These are phyloP conservation scores for Neobulgaria alba DNA, from an alignment of 2,329 filamentous ascomycete genomes.

Conservation along the genomic window DNA sequence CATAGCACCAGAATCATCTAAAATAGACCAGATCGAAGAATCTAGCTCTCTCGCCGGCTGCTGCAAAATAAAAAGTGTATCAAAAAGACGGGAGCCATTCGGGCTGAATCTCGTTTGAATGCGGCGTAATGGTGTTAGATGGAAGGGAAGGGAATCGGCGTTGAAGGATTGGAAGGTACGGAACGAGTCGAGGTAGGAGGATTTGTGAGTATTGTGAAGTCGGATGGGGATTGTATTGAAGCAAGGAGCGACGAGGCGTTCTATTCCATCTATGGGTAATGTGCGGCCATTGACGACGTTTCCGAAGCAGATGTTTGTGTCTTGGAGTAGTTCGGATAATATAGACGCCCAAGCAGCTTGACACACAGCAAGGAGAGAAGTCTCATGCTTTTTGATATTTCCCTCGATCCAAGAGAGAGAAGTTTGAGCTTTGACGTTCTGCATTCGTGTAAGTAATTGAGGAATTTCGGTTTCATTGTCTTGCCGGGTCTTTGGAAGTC, in stretches of 20 bases:
- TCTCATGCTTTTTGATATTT: slow-evolving; percentile 42
- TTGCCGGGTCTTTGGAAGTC: not conserved
- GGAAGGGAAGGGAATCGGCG: slow-evolving; percentile 53
- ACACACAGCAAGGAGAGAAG: slow-evolving; percentile 56
- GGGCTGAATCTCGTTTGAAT: slow-evolving; percentile 49
- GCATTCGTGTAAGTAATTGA: not conserved
- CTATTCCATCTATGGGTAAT: slow-evolving; percentile 54
- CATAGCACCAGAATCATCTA: slow-evolving; percentile 55
- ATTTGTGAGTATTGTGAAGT: slow-evolving; percentile 48
- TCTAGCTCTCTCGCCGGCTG: slow-evolving; percentile 51
- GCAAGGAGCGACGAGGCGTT: slow-evolving; percentile 74
- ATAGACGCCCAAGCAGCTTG: slow-evolving; percentile 67
- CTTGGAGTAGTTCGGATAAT: slow-evolving; percentile 46
- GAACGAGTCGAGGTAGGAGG: slow-evolving; percentile 27
- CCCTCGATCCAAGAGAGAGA: slow-evolving; percentile 34
- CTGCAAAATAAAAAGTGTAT: slow-evolving; percentile 74
- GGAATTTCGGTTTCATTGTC: not conserved
- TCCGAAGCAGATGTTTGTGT: slow-evolving; percentile 72
- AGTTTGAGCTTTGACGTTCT: slow-evolving; percentile 2
- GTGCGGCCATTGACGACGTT: slow-evolving; percentile 76
- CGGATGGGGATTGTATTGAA: slow-evolving; percentile 83
- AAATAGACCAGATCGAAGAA: slow-evolving; percentile 44
- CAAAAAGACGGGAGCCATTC: slow-evolving; percentile 56
- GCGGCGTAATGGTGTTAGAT: slow-evolving; percentile 65
- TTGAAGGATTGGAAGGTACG: slow-evolving; percentile 38